A percentile compares a stretch with the other conserved stretches of the same genome.
These are phyloP conservation scores for Plasmopara muralis DNA, from an alignment of 352 stramenopile species.

Conservation along the genomic window DNA sequence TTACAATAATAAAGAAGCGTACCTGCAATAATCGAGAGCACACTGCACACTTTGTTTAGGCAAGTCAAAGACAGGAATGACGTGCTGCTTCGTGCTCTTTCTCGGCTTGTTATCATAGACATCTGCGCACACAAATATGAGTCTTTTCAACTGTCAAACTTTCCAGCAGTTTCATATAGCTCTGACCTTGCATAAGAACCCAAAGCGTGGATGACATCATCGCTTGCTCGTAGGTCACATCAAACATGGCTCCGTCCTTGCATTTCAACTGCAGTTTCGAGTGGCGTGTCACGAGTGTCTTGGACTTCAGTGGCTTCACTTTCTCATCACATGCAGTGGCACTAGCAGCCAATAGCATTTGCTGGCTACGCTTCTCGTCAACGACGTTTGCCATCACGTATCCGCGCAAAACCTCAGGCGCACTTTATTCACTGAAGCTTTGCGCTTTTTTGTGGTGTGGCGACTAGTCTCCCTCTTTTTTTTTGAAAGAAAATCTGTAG, in stretches of 20 bases:
- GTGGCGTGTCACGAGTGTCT: constrained; percentile 10
- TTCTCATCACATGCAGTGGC: constrained; percentile 12
- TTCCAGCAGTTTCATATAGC: not conserved
- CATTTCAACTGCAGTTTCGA: constrained; percentile 76
- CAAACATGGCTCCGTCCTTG: constrained; percentile 54
- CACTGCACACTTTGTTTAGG: constrained; percentile 63
- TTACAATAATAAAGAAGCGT: not conserved
- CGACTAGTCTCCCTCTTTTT: constrained; percentile 11
- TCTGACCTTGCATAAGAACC: constrained; percentile 62
- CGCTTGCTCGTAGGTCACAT: constrained; percentile 75
- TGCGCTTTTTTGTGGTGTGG: constrained; percentile 5
- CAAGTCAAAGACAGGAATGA: constrained; percentile 70
- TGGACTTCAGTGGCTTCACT: constrained; percentile 2
- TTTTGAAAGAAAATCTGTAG: constrained; percentile 15
- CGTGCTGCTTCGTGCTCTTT: constrained; percentile 50
- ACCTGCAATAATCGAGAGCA: constrained; percentile 71
- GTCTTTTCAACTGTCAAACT: constrained; percentile 2
- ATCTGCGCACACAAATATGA: constrained; percentile 26
- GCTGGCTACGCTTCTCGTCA: constrained; percentile 20
- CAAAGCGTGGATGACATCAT: constrained; percentile 85
- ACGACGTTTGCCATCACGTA: constrained; percentile 24
- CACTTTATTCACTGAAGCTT: too few relatives aligned
- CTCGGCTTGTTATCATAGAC: constrained; percentile 46
- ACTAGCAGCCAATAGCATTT: constrained; percentile 6
- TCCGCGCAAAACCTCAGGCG: too few relatives aligned